Base-by-base conservation (phyloP, 2,329 filamentous ascomycete genomes). In the Paracoccidioides brasiliensis region DNA sequence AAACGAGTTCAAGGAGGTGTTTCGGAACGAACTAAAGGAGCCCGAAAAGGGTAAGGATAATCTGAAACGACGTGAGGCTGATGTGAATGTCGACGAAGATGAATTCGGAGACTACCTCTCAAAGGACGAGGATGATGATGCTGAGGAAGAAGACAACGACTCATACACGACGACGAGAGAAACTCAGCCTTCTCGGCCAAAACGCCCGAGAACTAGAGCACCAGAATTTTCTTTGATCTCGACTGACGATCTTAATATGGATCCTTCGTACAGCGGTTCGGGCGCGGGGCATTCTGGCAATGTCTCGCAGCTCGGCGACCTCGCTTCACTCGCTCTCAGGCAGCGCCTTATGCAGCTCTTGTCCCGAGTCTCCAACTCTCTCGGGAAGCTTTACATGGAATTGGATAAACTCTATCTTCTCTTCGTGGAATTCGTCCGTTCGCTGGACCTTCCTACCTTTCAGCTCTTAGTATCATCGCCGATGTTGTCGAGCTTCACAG, bases 341-440 rank as follows among this genome's bases (percentile, higher is more conserved):
- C 68, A 76, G 57, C 71, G 72, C n/a, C 67, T 77, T 15, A 65
- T 76, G 33, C 64, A 66, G 40, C 67, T 77, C 32, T 67, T 77
- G 12, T 71, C 69, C 9, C 62, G 52, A 41, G 68, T 75, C 40
- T 71, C 74, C 3, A 53, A 64, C 12, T 57, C 57, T 9, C 62
- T 74, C 10, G 69, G 69, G 0, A 59, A 63, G 1, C 57, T 65
- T 6, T 74, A 74, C 56, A 67, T 67, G 30, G 50, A 63, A 12
- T 60, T 71, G n/a, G 65, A 70, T 46, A 66, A 74, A 0, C 65
- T 76, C 28, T 74, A 72, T 59, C 66, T 70, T 43, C 63, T 73
- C 33, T 74, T 73, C 59, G 69, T 73, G 45, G 74, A 77, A 44
- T 71, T 76, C 57, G 73, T 77, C 56, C 71, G 72, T 37, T 70